Evolutionary conservation across 257 asterid species (phyloP).

Genomic region (Lithospermum erythrorhizon): DNA sequence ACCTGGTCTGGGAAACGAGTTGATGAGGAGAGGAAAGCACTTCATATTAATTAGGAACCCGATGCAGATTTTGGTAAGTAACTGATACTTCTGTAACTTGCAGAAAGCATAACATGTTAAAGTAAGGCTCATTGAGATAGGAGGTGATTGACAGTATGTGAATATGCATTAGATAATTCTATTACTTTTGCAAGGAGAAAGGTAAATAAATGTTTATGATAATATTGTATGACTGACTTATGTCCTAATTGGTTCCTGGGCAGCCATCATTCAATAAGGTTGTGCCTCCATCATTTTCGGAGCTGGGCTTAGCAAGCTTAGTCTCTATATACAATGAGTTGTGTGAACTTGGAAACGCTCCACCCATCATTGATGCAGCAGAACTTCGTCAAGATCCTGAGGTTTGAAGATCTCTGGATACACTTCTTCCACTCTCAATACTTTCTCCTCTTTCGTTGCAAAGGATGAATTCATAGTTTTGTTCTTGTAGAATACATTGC

Average conservation of each 20-base stretch:
- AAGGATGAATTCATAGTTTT: neutral
- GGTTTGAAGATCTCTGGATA: conserved; percentile 28
- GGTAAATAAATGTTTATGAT: neutral
- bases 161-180: neutral
- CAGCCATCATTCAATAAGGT: conserved; percentile 78
- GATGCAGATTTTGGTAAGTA: conserved; percentile 64
- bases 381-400: conserved; percentile 60
- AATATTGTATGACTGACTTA: conserved; percentile 14
- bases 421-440: conserved; percentile 6
- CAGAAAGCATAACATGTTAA: neutral
- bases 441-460: conserved; percentile 4
- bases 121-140: neutral
- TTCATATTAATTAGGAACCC: conserved; percentile 75
- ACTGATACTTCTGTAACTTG: neutral
- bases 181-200: neutral
- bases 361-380: conserved; percentile 66
- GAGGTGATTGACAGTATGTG: neutral
- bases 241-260: conserved; percentile 12
- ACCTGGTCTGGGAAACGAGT: conserved; percentile 49
- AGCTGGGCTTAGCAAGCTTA: conserved; percentile 52
- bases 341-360: conserved; percentile 48
- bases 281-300: conserved; percentile 47
- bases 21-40: conserved; percentile 79
- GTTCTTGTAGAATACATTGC: neutral
- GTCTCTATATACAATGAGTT: conserved; percentile 54